These are phyloP conservation scores for Vigna reflexopilosa DNA, from an alignment of 306 rosid genomes.

Conservation along the genomic window DNA sequence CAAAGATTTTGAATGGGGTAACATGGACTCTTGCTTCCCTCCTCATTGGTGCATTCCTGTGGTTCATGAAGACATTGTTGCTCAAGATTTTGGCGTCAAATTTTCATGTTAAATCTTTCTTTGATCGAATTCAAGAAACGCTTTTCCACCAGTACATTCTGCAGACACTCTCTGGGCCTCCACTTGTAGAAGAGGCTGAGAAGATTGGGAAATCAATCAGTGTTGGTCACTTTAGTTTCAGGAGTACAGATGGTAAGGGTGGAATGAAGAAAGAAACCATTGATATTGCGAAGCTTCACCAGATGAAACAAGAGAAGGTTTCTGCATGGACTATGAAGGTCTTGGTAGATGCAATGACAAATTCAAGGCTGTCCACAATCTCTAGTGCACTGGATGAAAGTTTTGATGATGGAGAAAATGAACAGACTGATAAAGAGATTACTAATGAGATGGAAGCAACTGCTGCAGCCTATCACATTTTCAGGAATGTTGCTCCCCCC, in stretches of 20 bases:
- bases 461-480: slow-evolving; percentile 76
- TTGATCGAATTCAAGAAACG: slow-evolving; percentile 91
- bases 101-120: slow-evolving; percentile 84
- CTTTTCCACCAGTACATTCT: slow-evolving; percentile 83
- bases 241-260: slow-evolving; percentile 56
- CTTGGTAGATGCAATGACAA: slow-evolving; percentile 80
- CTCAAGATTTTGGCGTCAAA: slow-evolving; percentile 76
- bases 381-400: slow-evolving; percentile 69
- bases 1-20: slow-evolving; percentile 53
- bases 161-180: slow-evolving; percentile 79
- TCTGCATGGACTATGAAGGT: slow-evolving; percentile 97
- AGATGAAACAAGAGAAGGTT: slow-evolving; percentile 87
- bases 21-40: slow-evolving; percentile 78
- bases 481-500: slow-evolving; percentile 72
- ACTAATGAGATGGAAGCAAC: slow-evolving; percentile 94
- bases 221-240: slow-evolving; percentile 72
- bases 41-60: slow-evolving; percentile 75
- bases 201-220: slow-evolving; percentile 55
- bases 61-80: slow-evolving; percentile 73
- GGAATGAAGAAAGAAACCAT: slow-evolving; percentile 62
- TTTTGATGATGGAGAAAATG: slow-evolving; percentile 53
- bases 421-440: slow-evolving; percentile 71
- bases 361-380: slow-evolving; percentile 83
- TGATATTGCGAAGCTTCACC: slow-evolving; percentile 74
- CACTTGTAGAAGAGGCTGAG: slow-evolving; percentile 74